phyloP scores from a whole-genome alignment of 1,284 basidiomycete species.

The Hypsizygus ulmarius region DNA sequence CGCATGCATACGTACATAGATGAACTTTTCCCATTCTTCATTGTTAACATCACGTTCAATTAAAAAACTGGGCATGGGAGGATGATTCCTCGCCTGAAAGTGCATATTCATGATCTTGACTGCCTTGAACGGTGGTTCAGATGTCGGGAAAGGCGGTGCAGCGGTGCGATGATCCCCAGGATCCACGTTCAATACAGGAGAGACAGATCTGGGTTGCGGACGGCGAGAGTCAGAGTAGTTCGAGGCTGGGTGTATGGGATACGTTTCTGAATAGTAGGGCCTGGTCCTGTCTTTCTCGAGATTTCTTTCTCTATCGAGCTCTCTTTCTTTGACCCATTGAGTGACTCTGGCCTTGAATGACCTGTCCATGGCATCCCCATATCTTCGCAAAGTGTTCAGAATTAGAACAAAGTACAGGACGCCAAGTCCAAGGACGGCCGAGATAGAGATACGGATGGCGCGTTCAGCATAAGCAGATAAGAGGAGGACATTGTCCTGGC shows the following conservation, averaged over 20 bases:
- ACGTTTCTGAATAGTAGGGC: not conserved
- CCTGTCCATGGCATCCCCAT: conserved; percentile 37
- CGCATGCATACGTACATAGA: conserved; percentile 6
- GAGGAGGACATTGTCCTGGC: conserved; percentile 22
- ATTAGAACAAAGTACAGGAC: conserved; percentile 50
- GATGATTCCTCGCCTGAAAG: conserved; percentile 5
- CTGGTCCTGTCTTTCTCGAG: not conserved
- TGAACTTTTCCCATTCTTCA: conserved; percentile 16
- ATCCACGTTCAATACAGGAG: not conserved
- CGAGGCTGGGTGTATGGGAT: not conserved
- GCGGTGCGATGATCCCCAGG: not conserved
- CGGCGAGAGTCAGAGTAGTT: not conserved
- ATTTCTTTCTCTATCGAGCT: conserved; percentile 3
- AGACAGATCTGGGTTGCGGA: not conserved
- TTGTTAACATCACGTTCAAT: conserved; percentile 6
- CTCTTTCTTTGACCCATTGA: conserved; percentile 1
- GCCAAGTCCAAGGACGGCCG: conserved; percentile 50
- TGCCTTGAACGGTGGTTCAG: conserved; percentile 7
- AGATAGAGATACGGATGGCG: conserved; percentile 47
- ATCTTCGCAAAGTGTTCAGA: conserved; percentile 51
- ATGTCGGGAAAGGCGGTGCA: not conserved
- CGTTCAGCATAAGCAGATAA: conserved; percentile 21
- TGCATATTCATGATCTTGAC: conserved; percentile 16
- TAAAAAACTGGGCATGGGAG: conserved; percentile 14
- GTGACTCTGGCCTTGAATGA: conserved; percentile 8